Conservation (phyloP, 148 eudicot genomes). For the Drosera capensis region DNA sequence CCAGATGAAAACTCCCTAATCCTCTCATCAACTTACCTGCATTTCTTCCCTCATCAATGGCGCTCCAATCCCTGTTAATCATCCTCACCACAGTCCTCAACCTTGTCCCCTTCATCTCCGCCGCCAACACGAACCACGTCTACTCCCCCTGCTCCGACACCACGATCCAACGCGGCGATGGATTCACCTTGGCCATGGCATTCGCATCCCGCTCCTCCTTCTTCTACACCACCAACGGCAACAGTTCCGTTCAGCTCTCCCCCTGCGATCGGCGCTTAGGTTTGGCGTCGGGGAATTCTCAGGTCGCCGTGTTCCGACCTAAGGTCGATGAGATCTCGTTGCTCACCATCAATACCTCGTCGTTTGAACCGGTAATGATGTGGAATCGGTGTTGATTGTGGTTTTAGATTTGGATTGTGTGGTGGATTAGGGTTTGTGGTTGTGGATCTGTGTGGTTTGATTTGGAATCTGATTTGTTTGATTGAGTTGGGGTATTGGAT, state of each 20-base stretch:
- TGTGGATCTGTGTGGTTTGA: too few species aligned
- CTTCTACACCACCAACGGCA: conserved; percentile 1
- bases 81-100: too few species aligned
- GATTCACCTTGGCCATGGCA: conserved; percentile 4
- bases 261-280: conserved; percentile 69
- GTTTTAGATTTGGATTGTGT: too few species aligned
- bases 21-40: too few species aligned
- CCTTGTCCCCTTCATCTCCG: too few species aligned
- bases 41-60: too few species aligned
- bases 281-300: conserved; percentile 22
- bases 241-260: conserved; percentile 48
- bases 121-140: conserved; percentile 8
- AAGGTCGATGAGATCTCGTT: conserved; percentile 65
- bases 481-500: background rate
- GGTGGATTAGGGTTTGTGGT: background rate
- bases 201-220: background rate
- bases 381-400: background rate
- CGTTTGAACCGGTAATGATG: conserved; percentile 36
- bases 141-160: conserved; percentile 1
- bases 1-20: too few species aligned
- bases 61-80: too few species aligned
- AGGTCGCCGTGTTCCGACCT: conserved; percentile 67
- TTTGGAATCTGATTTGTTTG: background rate
- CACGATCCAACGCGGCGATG: background rate
- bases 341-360: conserved; percentile 41